Conservation (phyloP, 1,284 basidiomycete species). For the Sporisorium exsertum region DNA sequence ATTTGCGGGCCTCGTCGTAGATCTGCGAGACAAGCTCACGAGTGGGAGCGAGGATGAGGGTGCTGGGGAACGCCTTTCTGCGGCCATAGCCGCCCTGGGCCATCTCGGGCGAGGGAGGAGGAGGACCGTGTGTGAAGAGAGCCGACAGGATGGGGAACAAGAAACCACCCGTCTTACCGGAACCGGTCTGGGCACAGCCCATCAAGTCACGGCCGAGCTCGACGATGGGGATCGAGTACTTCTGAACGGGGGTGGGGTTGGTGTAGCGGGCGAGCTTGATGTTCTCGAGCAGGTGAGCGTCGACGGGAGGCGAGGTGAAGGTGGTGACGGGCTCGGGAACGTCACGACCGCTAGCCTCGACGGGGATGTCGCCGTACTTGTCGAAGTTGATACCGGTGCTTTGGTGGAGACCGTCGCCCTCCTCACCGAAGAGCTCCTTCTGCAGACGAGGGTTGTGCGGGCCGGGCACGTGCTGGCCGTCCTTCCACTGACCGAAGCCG, state of each 20-base stretch:
- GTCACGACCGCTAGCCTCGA: conserved; percentile 94
- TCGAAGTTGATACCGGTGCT: conserved; percentile 99
- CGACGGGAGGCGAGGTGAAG: conserved; percentile 90
- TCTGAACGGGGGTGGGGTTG: conserved; percentile 97
- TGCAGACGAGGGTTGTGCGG: conserved; percentile 86
- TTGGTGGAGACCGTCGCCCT: conserved; percentile 77
- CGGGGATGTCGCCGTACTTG: conserved; percentile 99
- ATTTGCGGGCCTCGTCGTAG: conserved; percentile 98
- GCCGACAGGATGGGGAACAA: conserved; percentile 98
- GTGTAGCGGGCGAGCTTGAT: conserved; percentile 92
- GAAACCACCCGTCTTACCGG: conserved; percentile 98
- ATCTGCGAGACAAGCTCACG: conserved; percentile 99
- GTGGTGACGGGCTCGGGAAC: conserved; percentile 91
- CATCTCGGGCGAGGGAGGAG: conserved; percentile 75
- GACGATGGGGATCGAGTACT: conserved; percentile 99
- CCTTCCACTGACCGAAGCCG: conserved; percentile 82
- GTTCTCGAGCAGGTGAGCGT: conserved; percentile 93
- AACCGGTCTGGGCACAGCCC: conserved; percentile 99
- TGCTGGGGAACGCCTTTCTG: conserved; percentile 94
- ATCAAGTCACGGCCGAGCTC: conserved; percentile 90
- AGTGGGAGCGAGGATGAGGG: conserved; percentile 94
- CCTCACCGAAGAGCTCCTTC: conserved; percentile 94
- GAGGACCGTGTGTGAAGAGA: conserved; percentile 86
- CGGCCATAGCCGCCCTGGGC: conserved; percentile 74
- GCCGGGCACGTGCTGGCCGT: conserved; percentile 86